Evolutionary conservation across 805 yeast genomes (phyloP).

Genomic region (Grigorovia yakushimaensis): DNA sequence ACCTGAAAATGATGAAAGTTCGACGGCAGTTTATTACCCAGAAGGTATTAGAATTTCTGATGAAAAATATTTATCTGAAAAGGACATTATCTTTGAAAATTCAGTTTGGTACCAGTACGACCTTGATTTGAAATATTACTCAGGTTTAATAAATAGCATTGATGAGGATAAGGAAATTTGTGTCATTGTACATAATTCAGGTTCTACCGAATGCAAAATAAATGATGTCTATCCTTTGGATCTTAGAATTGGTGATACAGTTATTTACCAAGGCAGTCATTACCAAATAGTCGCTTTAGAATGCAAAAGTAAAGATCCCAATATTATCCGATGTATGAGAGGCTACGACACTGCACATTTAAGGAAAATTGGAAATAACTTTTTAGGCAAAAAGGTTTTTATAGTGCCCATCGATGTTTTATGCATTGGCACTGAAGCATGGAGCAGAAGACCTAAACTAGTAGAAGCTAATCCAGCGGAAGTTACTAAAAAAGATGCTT

Average conservation of each 20-base stretch:
- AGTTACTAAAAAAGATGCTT: background rate
- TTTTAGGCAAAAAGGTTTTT: conserved; percentile 11
- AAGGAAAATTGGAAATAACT: conserved; percentile 13
- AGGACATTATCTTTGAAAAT: conserved; percentile 24
- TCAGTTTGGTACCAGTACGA: conserved; percentile 49
- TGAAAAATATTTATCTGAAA: conserved; percentile 13
- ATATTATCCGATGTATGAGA: conserved; percentile 42
- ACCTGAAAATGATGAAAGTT: background rate
- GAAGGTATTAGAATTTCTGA: conserved; percentile 6
- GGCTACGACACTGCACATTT: conserved; percentile 47
- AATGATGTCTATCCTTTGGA: conserved; percentile 39
- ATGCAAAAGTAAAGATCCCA: conserved; percentile 13
- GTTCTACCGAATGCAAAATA: conserved; percentile 10
- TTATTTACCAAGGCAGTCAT: conserved; percentile 27
- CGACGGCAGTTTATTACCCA: background rate
- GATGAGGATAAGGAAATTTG: background rate
- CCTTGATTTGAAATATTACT: conserved; percentile 35
- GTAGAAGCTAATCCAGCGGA: background rate
- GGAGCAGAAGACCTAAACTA: conserved; percentile 29
- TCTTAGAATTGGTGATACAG: conserved; percentile 46
- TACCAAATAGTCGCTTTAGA: conserved; percentile 41
- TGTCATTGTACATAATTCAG: conserved; percentile 17
- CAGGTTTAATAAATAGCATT: conserved; percentile 34
- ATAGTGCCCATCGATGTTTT: conserved; percentile 21
- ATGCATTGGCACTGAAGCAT: conserved; percentile 27